Evolutionary conservation across 2,329 filamentous ascomycete genomes (phyloP), one percentile per base, ranked within the genome.

Genomic region (Leptographium galeiforme): DNA sequence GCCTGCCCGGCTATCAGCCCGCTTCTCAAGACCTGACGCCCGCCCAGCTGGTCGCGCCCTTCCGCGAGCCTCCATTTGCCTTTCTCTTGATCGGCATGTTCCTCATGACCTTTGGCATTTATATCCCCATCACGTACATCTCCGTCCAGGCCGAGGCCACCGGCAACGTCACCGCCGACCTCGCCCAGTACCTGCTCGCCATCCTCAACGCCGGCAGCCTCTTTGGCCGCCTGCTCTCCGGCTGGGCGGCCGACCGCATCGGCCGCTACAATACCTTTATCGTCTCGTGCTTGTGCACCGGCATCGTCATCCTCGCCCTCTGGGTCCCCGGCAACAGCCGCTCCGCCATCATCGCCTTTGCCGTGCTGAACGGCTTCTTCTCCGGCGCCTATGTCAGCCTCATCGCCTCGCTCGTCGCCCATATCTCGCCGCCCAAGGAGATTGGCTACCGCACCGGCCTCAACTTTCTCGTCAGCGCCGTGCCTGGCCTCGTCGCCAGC

Each of bases 401-500:
- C 5, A 62, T 68, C 12, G 63, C 64, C 8, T 64, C 68, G 1
- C 63, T 73, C 2, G 61, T 71, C 6, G 66, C 65, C 1, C 75
- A 83, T 57, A 77, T 84, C 55, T 77, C 74, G 2, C 75, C 77
- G 38, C 66, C 77, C 52, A 64, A 69, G 2, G 70, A 79, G 59
- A 74, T 82, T 10, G 79, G 79, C 2, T 70, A 76, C 12, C 69
- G 77, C 8, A 75, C 71, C 2, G 79, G 78, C 0, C 69, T 72
- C 0, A 66, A 74, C 49, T 80, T 79, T 60, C 71, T 72, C 14
- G 63, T 75, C 13, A 64, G 73, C n/a, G 69, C 72, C 14, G 62
- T 81, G 32, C 75, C 73, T 0, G 76, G 73, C 10, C 63, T 82
- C 40, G 71, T 74, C 6, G 71, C 74, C 1, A 72, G 66, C 49